A percentile compares a stretch with the other conserved stretches of the same genome.
Evolutionary conservation across 1,139 yeast genomes (phyloP).

Genomic region (Sugiyamaella neomexicana): DNA sequence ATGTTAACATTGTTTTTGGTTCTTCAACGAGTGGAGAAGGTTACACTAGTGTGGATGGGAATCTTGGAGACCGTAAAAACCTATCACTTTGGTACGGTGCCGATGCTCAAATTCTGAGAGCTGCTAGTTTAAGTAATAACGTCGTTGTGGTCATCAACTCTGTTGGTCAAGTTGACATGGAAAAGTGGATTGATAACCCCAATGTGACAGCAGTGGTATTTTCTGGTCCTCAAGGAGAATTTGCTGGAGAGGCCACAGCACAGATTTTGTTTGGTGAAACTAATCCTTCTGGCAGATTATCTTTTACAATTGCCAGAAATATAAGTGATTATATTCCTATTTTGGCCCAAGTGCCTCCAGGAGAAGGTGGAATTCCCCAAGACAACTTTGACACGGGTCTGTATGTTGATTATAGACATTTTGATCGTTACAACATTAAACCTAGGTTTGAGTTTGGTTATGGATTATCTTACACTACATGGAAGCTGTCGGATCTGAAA

Average conservation of each 20-base stretch:
- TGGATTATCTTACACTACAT: slow-evolving; percentile 59
- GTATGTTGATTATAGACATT: slow-evolving; percentile 52
- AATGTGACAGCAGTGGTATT: slow-evolving; percentile 59
- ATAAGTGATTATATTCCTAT: slow-evolving; percentile 55
- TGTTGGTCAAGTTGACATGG: slow-evolving; percentile 62
- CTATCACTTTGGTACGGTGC: slow-evolving; percentile 61
- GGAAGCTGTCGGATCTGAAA: slow-evolving; percentile 41
- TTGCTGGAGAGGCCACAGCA: slow-evolving; percentile 49
- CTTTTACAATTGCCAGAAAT: slow-evolving; percentile 61
- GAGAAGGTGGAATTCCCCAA: slow-evolving; percentile 44
- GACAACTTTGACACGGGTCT: slow-evolving; percentile 41
- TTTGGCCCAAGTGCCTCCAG: slow-evolving; percentile 36
- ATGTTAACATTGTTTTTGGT: slow-evolving; percentile 55
- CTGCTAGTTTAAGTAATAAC: slow-evolving; percentile 52
- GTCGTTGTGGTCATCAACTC: slow-evolving; percentile 60
- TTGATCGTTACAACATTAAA: slow-evolving; percentile 55
- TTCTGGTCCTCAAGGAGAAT: slow-evolving; percentile 61
- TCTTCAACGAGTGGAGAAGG: slow-evolving; percentile 55
- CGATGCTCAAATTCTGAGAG: slow-evolving; percentile 51
- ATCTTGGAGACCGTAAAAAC: slow-evolving; percentile 57
- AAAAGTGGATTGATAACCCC: slow-evolving; percentile 57
- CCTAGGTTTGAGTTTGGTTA: slow-evolving; percentile 64
- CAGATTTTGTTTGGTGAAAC: slow-evolving; percentile 58
- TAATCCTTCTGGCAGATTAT: slow-evolving; percentile 62
- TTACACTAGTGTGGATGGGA: slow-evolving; percentile 55